Conservation (phyloP, 2,329 filamentous ascomycete genomes). For the Myriosclerotinia scirpicola region DNA sequence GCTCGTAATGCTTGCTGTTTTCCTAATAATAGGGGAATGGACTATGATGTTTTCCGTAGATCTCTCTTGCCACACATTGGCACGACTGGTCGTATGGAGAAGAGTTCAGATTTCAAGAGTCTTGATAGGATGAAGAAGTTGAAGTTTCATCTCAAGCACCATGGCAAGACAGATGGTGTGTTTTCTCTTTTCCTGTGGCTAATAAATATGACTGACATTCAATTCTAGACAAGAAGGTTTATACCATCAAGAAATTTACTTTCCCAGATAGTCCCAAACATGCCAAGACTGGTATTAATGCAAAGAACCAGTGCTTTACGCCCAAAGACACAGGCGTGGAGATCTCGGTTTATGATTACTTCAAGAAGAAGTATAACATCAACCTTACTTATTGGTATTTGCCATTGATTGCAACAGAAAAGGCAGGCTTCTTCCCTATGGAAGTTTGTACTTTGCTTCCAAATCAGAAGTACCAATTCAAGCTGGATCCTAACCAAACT, state of each 20-base stretch:
- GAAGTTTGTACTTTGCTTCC: slow-evolving; percentile 55
- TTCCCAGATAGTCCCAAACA: slow-evolving; percentile 44
- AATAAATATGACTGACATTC: slow-evolving; percentile 12
- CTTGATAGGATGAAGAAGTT: slow-evolving; percentile 56
- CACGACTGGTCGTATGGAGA: too few relatives aligned
- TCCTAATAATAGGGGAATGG: slow-evolving; percentile 30
- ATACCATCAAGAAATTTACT: slow-evolving; percentile 53
- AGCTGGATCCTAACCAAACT: slow-evolving; percentile 61
- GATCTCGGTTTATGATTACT: slow-evolving; percentile 54
- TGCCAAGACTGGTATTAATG: slow-evolving; percentile 49
- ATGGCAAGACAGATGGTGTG: slow-evolving; percentile 46
- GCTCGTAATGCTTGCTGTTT: slow-evolving; percentile 39
- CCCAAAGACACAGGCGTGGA: slow-evolving; percentile 46
- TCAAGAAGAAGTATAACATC: slow-evolving; percentile 54
- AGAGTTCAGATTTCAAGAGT: slow-evolving; percentile 55
- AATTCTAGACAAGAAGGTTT: slow-evolving; percentile 47
- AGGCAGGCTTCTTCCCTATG: slow-evolving; percentile 58
- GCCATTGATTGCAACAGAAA: slow-evolving; percentile 59
- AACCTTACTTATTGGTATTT: slow-evolving; percentile 49
- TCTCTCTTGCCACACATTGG: slow-evolving; percentile 31
- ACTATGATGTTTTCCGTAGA: slow-evolving; percentile 33
- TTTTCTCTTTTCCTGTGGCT: not conserved
- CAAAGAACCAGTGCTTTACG: slow-evolving; percentile 57
- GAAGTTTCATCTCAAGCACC: slow-evolving; percentile 57
- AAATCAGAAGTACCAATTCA: slow-evolving; percentile 62